A percentile compares a stretch with the other conserved stretches of the same genome.
Conservation (phyloP, 1,284 basidiomycete genomes). For the Moesziomyces antarcticus region DNA sequence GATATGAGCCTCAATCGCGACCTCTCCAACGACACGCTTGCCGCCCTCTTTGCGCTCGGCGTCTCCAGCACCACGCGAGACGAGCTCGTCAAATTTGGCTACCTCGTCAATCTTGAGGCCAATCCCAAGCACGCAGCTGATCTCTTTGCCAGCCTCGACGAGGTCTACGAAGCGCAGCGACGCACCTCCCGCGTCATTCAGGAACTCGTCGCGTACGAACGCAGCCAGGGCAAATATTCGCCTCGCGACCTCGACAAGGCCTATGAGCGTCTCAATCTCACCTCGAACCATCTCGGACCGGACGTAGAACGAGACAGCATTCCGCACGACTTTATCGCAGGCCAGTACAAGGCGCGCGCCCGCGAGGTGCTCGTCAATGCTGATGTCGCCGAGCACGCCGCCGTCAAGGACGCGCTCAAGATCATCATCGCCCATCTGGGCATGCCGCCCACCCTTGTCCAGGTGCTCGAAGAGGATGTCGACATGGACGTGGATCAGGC, state of each 20-base stretch:
- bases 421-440: constrained; percentile 26
- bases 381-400: constrained; percentile 36
- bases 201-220: constrained; percentile 43
- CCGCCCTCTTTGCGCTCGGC: constrained; percentile 31
- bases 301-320: constrained; percentile 30
- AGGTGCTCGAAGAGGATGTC: constrained; percentile 27
- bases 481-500: constrained; percentile 77
- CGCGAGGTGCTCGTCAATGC: constrained; percentile 33
- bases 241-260: constrained; percentile 39
- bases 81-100: constrained; percentile 49
- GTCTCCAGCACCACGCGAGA: constrained; percentile 28
- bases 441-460: constrained; percentile 20
- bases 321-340: constrained; percentile 35
- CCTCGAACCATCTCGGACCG: constrained; percentile 24
- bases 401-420: constrained; percentile 40
- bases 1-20: constrained; percentile 15
- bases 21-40: constrained; percentile 12
- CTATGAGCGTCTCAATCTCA: constrained; percentile 37
- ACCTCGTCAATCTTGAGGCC: constrained; percentile 41
- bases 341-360: constrained; percentile 36
- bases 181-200: constrained; percentile 33
- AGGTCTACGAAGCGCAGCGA: constrained; percentile 29
- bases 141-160: constrained; percentile 32
- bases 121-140: constrained; percentile 10
- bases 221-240: constrained; percentile 30